These are phyloP conservation scores for Alternaria sp. DNA, from an alignment of 2,329 filamentous ascomycete species.

Conservation along the genomic window DNA sequence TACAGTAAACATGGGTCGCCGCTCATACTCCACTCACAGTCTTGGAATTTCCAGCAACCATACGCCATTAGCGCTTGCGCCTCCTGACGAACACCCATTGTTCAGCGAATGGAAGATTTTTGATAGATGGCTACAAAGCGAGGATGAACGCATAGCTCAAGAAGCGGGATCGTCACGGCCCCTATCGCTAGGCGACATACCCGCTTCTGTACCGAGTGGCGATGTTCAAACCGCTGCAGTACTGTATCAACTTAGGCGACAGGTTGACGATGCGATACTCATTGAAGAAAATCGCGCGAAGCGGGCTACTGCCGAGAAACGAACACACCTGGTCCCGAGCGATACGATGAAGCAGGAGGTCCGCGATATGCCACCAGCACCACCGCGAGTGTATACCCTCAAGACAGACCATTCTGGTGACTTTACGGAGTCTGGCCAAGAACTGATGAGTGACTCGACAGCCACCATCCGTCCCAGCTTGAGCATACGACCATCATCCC, in stretches of 20 bases:
- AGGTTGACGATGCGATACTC: conserved; percentile 42
- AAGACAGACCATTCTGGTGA: conserved; percentile 33
- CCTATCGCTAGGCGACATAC: conserved; percentile 32
- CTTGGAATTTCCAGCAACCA: conserved; percentile 26
- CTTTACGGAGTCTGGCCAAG: conserved; percentile 25
- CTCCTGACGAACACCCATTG: conserved; percentile 40
- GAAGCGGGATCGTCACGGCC: conserved; percentile 29
- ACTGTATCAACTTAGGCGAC: conserved; percentile 37
- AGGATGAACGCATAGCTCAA: conserved; percentile 37
- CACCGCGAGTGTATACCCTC: conserved; percentile 37
- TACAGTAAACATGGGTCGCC: conserved; percentile 36
- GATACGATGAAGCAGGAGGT: conserved; percentile 41
- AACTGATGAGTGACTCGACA: conserved; percentile 20
- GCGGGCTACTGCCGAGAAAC: conserved; percentile 31
- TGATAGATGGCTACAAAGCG: conserved; percentile 37
- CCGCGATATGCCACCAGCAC: conserved; percentile 34
- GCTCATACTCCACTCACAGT: conserved; percentile 34
- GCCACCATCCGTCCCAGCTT: conserved; percentile 23
- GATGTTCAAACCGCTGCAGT: conserved; percentile 39
- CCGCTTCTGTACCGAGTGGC: conserved; percentile 22
- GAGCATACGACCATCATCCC: conserved; percentile 17
- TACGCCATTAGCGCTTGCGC: conserved; percentile 29
- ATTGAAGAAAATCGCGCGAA: conserved; percentile 45
- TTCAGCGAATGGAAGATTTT: conserved; percentile 45
- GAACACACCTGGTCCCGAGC: conserved; percentile 39